These are phyloP conservation scores for Pyricularia sp. DNA, from an alignment of 2,329 filamentous ascomycete genomes.

Conservation along the genomic window DNA sequence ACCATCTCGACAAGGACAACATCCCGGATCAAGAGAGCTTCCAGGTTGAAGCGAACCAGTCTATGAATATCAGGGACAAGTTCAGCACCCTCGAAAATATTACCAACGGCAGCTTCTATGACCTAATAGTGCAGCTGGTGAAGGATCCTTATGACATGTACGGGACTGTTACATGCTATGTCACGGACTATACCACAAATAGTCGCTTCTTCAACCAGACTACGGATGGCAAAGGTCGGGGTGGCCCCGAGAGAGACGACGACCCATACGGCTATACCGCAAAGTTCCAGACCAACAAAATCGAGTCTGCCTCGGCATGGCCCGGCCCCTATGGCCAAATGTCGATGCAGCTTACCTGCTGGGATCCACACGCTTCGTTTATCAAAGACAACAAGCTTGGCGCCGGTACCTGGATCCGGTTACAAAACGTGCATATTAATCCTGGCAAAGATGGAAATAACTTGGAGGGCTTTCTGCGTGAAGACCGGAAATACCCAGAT, in stretches of 20 bases:
- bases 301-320: constrained; percentile 38
- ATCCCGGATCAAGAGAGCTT: constrained; percentile 37
- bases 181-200: constrained; percentile 79
- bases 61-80: constrained; percentile 41
- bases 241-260: constrained; percentile 35
- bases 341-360: constrained; percentile 64
- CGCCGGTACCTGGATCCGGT: constrained; percentile 49
- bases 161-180: constrained; percentile 53
- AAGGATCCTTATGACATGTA: constrained; percentile 31
- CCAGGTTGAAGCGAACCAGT: constrained; percentile 23
- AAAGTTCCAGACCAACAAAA: constrained; percentile 14
- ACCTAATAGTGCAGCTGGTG: constrained; percentile 66
- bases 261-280: constrained; percentile 39
- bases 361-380: constrained; percentile 53
- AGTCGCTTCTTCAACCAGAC: constrained; percentile 45
- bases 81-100: constrained; percentile 59
- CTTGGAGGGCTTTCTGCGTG: constrained; percentile 65
- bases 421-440: constrained; percentile 68
- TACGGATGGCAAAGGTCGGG: constrained; percentile 16
- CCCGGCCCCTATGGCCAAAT: constrained; percentile 64
- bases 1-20: constrained; percentile 29
- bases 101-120: constrained; percentile 44
- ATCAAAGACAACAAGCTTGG: constrained; percentile 43
- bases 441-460: constrained; percentile 37
- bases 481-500: constrained; percentile 36